phyloP scores from a whole-genome alignment of 2,329 filamentous ascomycete species.

The Scolecobasidium constrictum region DNA sequence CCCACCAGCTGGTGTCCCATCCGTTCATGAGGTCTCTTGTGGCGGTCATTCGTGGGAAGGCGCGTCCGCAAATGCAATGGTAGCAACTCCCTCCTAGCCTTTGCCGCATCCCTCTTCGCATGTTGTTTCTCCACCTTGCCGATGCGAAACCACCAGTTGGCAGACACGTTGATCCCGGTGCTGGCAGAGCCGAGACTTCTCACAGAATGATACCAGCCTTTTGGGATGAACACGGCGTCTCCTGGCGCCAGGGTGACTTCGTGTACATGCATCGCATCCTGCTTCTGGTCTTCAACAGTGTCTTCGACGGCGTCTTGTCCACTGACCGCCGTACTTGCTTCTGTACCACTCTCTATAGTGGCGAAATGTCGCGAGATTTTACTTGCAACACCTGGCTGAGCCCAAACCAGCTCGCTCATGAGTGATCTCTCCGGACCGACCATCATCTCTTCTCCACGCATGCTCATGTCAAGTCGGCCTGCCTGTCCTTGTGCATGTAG shows the following conservation, averaged over 20 bases:
- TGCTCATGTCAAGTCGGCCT: slow-evolving; percentile 29
- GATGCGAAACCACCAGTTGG: slow-evolving; percentile 84
- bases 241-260: slow-evolving; percentile 52
- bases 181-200: slow-evolving; percentile 47
- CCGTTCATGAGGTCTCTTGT: too few species aligned
- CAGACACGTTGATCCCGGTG: slow-evolving; percentile 49
- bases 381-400: slow-evolving; percentile 11
- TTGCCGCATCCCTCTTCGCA: too few species aligned
- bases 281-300: not conserved
- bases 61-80: too few species aligned
- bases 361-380: not conserved
- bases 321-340: not conserved
- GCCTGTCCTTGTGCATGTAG: slow-evolving; percentile 19
- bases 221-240: slow-evolving; percentile 68
- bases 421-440: slow-evolving; percentile 56
- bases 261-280: slow-evolving; percentile 16
- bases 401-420: slow-evolving; percentile 65
- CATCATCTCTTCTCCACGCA: slow-evolving; percentile 89
- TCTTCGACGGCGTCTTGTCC: not conserved
- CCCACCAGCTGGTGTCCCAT: too few species aligned
- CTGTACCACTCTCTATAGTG: not conserved
- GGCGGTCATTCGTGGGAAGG: too few species aligned
- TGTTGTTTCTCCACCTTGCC: too few species aligned
- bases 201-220: slow-evolving; percentile 81
- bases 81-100: too few species aligned